Conservation (phyloP, 495 filamentous ascomycete species). For the Patellaria atrata region DNA sequence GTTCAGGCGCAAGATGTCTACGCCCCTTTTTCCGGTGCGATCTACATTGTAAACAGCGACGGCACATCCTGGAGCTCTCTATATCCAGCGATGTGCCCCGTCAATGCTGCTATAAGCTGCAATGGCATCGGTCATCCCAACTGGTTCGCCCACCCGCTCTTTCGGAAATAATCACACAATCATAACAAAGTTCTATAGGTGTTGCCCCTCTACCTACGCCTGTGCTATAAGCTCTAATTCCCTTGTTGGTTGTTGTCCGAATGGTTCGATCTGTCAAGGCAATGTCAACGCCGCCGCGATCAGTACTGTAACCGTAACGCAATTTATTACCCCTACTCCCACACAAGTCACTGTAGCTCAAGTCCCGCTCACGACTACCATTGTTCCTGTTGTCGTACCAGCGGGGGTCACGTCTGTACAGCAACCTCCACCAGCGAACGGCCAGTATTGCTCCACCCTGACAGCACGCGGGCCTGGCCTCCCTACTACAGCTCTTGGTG, state of each 20-base stretch:
- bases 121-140: constrained; percentile 16
- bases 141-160: constrained; percentile 18
- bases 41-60: constrained; percentile 20
- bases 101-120: constrained; percentile 22
- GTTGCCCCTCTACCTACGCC: constrained; percentile 23
- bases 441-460: constrained; percentile 12
- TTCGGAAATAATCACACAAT: neutral
- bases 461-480: constrained; percentile 12
- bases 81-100: constrained; percentile 22
- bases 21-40: constrained; percentile 20
- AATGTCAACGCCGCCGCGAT: constrained; percentile 14
- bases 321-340: neutral
- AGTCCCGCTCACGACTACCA: neutral
- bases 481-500: constrained; percentile 11
- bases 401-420: neutral
- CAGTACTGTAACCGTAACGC: constrained; percentile 14
- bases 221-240: constrained; percentile 17
- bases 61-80: constrained; percentile 2
- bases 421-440: neutral
- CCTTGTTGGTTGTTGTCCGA: constrained; percentile 26
- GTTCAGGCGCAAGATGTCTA: constrained; percentile 11
- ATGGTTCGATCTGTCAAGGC: constrained; percentile 21
- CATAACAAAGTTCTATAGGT: constrained; percentile 15
- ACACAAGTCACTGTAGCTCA: neutral
- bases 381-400: neutral